Conservation (phyloP, 2,329 filamentous ascomycete genomes). For the Aspergillus fischeri region DNA sequence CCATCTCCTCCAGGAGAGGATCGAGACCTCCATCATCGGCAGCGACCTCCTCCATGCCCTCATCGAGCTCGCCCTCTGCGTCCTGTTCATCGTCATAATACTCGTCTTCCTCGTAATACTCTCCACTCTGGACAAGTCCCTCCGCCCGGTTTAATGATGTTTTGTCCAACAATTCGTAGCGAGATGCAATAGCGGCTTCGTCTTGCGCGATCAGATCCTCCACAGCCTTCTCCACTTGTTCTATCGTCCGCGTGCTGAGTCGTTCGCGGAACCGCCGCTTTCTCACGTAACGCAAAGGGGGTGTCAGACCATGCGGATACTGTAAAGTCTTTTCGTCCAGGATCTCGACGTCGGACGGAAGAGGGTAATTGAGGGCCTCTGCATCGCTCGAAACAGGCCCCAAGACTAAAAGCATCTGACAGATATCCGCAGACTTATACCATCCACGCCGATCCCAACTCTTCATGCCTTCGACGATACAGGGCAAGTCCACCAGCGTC, state of each 20-base stretch:
- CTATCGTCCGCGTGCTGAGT: conserved; percentile 75
- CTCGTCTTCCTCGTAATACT: conserved; percentile 40
- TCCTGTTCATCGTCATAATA: conserved; percentile 47
- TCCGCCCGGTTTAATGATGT: conserved; percentile 44
- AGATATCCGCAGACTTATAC: conserved; percentile 85
- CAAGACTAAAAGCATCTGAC: conserved; percentile 81
- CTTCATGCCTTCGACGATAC: conserved; percentile 87
- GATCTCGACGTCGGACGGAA: conserved; percentile 66
- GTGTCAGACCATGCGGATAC: conserved; percentile 82
- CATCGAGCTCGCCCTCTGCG: conserved; percentile 46
- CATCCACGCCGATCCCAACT: conserved; percentile 85
- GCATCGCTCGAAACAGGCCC: conserved; percentile 62
- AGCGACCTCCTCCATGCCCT: conserved; percentile 35
- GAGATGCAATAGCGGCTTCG: conserved; percentile 54
- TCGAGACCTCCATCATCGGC: conserved; percentile 36
- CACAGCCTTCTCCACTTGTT: conserved; percentile 77
- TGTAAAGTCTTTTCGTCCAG: conserved; percentile 57
- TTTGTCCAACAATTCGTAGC: conserved; percentile 61
- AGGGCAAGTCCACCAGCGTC: conserved; percentile 76
- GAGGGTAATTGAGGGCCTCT: conserved; percentile 62
- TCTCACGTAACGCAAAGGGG: conserved; percentile 80
- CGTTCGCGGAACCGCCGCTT: conserved; percentile 81
- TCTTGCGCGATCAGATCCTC: conserved; percentile 70
- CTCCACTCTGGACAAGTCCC: conserved; percentile 41
- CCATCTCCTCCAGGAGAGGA: conserved; percentile 42